These are phyloP conservation scores for Euphrasia arctica DNA, from an alignment of 305 asterid genomes.

Conservation along the genomic window DNA sequence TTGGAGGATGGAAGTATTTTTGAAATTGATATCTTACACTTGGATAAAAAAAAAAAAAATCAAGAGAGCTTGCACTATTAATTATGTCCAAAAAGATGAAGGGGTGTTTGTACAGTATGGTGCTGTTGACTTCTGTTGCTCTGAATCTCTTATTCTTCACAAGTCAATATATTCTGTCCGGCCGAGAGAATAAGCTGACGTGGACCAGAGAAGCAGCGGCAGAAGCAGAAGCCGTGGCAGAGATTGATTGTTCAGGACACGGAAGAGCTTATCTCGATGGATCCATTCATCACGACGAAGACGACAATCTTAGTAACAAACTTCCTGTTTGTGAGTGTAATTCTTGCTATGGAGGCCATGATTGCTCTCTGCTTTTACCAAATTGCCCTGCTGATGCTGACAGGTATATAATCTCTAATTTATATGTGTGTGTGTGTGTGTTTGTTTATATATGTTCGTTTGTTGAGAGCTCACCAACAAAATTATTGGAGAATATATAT, in stretches of 20 bases:
- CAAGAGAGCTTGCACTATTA: neutral
- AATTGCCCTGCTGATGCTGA: conserved; percentile 58
- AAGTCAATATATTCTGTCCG: neutral
- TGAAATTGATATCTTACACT: neutral
- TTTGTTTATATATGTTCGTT: neutral
- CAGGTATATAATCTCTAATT: conserved; percentile 4
- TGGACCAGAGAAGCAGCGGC: conserved; percentile 42
- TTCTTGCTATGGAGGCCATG: conserved; percentile 52
- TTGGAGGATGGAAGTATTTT: too few species aligned
- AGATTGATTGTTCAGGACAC: conserved; percentile 55
- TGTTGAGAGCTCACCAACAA: too few species aligned
- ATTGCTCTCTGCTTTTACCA: conserved; percentile 41
- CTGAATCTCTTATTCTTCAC: conserved; percentile 24
- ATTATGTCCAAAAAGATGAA: conserved; percentile 5
- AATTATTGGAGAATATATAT: too few species aligned
- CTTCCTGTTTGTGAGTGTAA: conserved; percentile 66
- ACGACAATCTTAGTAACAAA: conserved; percentile 16
- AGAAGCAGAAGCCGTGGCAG: conserved; percentile 70
- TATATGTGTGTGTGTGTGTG: neutral
- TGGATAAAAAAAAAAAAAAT: neutral
- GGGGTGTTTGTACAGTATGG: neutral
- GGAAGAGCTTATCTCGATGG: conserved; percentile 82
- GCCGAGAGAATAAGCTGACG: conserved; percentile 22
- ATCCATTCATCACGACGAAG: neutral
- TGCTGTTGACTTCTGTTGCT: conserved; percentile 21